These are phyloP conservation scores for Penicillium atrosanguineum DNA, from an alignment of 495 filamentous ascomycete species.

Conservation along the genomic window DNA sequence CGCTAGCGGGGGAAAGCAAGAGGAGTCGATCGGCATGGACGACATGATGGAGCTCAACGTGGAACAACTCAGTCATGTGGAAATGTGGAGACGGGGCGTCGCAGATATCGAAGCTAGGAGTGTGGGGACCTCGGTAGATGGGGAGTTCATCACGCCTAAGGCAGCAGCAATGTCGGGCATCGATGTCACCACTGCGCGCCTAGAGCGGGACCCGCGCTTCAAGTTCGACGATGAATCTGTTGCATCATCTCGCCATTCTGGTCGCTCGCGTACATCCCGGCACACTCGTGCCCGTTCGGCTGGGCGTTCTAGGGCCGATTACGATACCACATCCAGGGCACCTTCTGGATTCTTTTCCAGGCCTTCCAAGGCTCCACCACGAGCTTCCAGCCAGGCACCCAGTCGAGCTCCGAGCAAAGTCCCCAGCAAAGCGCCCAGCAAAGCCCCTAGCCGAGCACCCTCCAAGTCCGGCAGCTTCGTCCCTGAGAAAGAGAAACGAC, in stretches of 20 bases:
- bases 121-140: constrained; percentile 68
- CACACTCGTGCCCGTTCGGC: constrained; percentile 12
- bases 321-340: constrained; percentile 14
- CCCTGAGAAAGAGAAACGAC: constrained; percentile 33
- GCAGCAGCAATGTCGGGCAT: constrained; percentile 62
- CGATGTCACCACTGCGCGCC: constrained; percentile 39
- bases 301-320: constrained; percentile 18
- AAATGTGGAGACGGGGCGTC: constrained; percentile 84
- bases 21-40: constrained; percentile 43
- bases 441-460: constrained; percentile 8
- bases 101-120: constrained; percentile 61
- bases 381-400: constrained; percentile 14
- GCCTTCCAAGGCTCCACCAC: constrained; percentile 22
- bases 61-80: constrained; percentile 62
- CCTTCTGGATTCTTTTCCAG: constrained; percentile 18
- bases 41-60: constrained; percentile 58
- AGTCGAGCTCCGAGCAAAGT: not conserved
- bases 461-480: constrained; percentile 23
- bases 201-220: constrained; percentile 36
- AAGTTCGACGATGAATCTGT: constrained; percentile 40
- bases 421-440: constrained; percentile 4
- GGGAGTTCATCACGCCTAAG: constrained; percentile 80
- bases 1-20: constrained; percentile 3
- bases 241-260: constrained; percentile 39
- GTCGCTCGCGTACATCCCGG: constrained; percentile 31